These are phyloP conservation scores for Pseudocercospora cruenta DNA, from an alignment of 2,329 filamentous ascomycete genomes.

Conservation along the genomic window DNA sequence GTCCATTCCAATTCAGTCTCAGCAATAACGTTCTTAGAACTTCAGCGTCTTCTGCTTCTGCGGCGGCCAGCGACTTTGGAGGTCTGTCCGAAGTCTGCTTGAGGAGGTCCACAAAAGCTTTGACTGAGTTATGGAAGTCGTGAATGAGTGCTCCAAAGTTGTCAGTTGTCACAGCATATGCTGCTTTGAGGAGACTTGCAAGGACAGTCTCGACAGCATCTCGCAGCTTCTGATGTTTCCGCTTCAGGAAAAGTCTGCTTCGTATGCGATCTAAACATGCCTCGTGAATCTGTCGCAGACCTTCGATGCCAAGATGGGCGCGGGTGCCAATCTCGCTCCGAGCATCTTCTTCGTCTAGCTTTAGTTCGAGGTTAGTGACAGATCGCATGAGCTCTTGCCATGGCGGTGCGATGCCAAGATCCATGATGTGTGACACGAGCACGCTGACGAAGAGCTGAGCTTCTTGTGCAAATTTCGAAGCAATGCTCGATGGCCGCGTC, in stretches of 20 bases:
- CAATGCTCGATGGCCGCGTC: slow-evolving; percentile 14
- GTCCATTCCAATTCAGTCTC: slow-evolving; percentile 29
- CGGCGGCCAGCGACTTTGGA: slow-evolving; percentile 12
- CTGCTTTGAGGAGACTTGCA: slow-evolving; percentile 28
- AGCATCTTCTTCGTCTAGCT: slow-evolving; percentile 56
- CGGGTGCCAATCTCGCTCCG: slow-evolving; percentile 16
- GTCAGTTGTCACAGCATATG: slow-evolving; percentile 12
- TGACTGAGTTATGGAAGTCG: slow-evolving; percentile 17
- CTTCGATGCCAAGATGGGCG: slow-evolving; percentile 28
- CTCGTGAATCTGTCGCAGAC: slow-evolving; percentile 34
- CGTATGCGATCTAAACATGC: slow-evolving; percentile 36
- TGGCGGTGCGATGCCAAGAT: slow-evolving; percentile 71
- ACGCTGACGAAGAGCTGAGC: slow-evolving; percentile 77
- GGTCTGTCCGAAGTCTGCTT: slow-evolving; percentile 24
- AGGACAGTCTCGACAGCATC: slow-evolving; percentile 33
- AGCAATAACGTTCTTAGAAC: slow-evolving; percentile 24
- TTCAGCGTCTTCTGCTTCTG: slow-evolving; percentile 24
- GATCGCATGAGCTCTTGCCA: slow-evolving; percentile 73
- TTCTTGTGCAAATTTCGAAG: slow-evolving; percentile 66
- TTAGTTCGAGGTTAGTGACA: slow-evolving; percentile 65
- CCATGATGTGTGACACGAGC: slow-evolving; percentile 77
- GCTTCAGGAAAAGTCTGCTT: slow-evolving; percentile 37
- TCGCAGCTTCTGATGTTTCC: slow-evolving; percentile 34
- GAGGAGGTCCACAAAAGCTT: slow-evolving; percentile 17
- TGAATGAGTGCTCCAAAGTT: not conserved